Conservation (phyloP, 345 rosid genomes). For the Nephelium lappaceum region DNA sequence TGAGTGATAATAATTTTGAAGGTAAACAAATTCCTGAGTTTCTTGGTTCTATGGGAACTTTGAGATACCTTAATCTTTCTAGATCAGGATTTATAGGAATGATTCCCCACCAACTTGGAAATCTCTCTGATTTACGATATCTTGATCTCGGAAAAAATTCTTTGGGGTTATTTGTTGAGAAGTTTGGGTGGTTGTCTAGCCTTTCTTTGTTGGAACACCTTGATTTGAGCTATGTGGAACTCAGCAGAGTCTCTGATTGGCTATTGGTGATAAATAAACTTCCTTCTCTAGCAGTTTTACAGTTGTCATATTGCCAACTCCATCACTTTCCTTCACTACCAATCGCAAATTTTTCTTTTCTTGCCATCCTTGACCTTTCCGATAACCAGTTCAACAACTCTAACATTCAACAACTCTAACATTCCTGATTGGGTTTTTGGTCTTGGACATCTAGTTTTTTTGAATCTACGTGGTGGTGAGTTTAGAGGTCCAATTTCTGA, state of each 20-base stretch:
- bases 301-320: neutral
- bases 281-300: neutral
- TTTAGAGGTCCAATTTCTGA: too few species aligned
- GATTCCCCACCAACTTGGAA: conserved; percentile 13
- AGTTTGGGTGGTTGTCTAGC: neutral
- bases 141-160: neutral
- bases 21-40: neutral
- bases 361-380: too few species aligned
- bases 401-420: too few species aligned
- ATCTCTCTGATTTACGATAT: neutral
- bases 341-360: neutral
- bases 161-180: neutral
- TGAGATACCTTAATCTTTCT: neutral
- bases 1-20: neutral
- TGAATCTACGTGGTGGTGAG: too few species aligned
- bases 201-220: neutral
- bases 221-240: neutral
- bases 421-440: too few species aligned
- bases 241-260: neutral
- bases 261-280: neutral
- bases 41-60: neutral
- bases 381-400: too few species aligned
- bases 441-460: too few species aligned
- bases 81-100: neutral
- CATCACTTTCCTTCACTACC: neutral